phyloP scores from a whole-genome alignment of 2,329 filamentous ascomycete species.

The Monosporascus sp. region DNA sequence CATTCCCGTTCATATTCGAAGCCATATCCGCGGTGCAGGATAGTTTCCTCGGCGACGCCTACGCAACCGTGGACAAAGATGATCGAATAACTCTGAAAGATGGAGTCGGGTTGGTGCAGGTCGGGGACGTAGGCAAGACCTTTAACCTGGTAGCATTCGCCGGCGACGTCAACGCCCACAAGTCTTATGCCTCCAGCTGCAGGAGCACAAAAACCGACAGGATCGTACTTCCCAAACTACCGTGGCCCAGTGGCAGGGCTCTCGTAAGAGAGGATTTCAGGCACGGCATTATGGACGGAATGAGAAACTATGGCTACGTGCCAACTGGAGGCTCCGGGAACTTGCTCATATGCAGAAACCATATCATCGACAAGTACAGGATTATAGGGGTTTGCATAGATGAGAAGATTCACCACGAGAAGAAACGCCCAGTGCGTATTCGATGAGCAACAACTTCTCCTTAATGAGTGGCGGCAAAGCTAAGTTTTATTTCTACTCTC shows the following conservation, averaged over 20 bases:
- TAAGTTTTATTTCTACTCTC: no score
- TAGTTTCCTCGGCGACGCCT: constrained; percentile 12
- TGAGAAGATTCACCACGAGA: constrained; percentile 1
- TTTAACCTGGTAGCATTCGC: constrained; percentile 20
- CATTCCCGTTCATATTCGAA: constrained; percentile 18
- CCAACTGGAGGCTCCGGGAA: constrained; percentile 5
- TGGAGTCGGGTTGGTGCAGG: constrained; percentile 20
- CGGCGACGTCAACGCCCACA: constrained; percentile 12
- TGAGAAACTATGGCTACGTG: constrained; percentile 11
- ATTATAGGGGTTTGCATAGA: constrained; percentile 11
- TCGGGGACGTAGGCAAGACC: constrained; percentile 18
- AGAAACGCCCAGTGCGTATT: not conserved
- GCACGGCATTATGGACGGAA: constrained; percentile 8
- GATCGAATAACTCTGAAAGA: constrained; percentile 16
- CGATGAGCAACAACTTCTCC: no score
- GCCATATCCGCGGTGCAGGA: constrained; percentile 14
- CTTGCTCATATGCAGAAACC: constrained; percentile 5
- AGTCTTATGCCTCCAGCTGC: constrained; percentile 10
- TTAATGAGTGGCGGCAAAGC: no score
- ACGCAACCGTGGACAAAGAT: constrained; percentile 8
- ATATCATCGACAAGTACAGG: constrained; percentile 5
- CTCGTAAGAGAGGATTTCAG: constrained; percentile 21
- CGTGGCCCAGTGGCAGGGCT: constrained; percentile 12
- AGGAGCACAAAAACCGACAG: constrained; percentile 8
- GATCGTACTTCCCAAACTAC: not conserved